Conservation (phyloP, 2,329 filamentous ascomycete genomes). For the Scopulariopsis brevicaulis region DNA sequence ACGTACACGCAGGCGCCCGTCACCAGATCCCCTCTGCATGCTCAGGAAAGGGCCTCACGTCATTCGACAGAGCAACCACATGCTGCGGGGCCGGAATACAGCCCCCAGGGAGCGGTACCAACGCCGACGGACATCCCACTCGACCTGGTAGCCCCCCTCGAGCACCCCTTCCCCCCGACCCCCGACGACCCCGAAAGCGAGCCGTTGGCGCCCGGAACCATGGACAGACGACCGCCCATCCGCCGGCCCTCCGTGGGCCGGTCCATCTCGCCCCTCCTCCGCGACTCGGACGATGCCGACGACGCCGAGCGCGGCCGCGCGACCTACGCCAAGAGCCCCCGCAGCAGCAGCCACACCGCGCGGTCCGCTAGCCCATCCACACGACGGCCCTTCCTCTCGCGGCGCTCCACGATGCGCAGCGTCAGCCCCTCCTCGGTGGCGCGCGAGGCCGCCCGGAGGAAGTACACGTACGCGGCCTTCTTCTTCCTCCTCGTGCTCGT, state of each 20-base stretch:
- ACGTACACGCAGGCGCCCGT: not conserved
- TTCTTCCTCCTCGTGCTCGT: slow-evolving; percentile 77
- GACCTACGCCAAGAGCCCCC: not conserved
- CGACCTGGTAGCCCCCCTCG: not conserved
- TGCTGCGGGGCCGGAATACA: not conserved
- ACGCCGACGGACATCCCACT: not conserved
- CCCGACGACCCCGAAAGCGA: not conserved
- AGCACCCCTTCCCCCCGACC: not conserved
- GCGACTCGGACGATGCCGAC: slow-evolving; percentile 17
- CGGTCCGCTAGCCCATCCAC: not conserved
- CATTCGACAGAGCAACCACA: not conserved
- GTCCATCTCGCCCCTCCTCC: slow-evolving; percentile 27
- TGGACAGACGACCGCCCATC: slow-evolving; percentile 25
- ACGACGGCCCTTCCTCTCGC: slow-evolving; percentile 2
- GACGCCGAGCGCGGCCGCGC: slow-evolving; percentile 12
- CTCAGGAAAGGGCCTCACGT: not conserved
- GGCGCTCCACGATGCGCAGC: slow-evolving; percentile 63
- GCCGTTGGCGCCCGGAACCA: not conserved
- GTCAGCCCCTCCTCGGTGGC: slow-evolving; percentile 51
- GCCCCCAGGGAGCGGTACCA: slow-evolving; percentile 1
- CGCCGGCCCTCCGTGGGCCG: slow-evolving; percentile 33
- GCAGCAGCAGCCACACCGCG: not conserved
- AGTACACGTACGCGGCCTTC: slow-evolving; percentile 77
- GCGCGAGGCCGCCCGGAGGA: slow-evolving; percentile 48
- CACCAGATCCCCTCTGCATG: not conserved